A percentile compares a stretch with the other conserved stretches of the same genome.
Evolutionary conservation across 345 rosid species (phyloP).

Genomic region (Angophora floribunda): DNA sequence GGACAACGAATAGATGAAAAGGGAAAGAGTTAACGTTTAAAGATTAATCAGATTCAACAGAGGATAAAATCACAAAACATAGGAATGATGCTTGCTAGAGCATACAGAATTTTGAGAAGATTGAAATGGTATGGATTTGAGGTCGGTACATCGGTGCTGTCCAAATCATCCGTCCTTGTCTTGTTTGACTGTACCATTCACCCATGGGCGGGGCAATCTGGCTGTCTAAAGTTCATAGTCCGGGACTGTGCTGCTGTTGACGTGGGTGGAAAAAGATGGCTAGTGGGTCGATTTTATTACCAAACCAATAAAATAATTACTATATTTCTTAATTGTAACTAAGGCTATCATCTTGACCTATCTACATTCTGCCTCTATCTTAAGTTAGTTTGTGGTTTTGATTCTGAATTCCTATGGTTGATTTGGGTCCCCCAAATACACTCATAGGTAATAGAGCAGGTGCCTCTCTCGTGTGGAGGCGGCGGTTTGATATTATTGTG

Average conservation of each 20-base stretch:
- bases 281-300: too few relatives aligned
- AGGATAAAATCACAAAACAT: not conserved
- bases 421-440: not conserved
- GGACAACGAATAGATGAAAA: not conserved
- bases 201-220: too few relatives aligned
- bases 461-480: not conserved
- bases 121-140: not conserved
- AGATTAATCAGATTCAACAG: not conserved
- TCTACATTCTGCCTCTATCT: too few relatives aligned
- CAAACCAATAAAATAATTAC: not conserved
- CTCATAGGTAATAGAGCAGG: not conserved
- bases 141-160: not conserved
- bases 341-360: too few relatives aligned
- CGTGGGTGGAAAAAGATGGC: too few relatives aligned
- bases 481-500: not conserved
- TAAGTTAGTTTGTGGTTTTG: not conserved
- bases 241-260: too few relatives aligned
- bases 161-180: not conserved
- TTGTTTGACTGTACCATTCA: not conserved
- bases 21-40: not conserved
- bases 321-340: not conserved
- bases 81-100: not conserved
- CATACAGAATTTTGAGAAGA: not conserved
- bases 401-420: not conserved
- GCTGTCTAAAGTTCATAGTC: too few relatives aligned